phyloP scores from a whole-genome alignment of 306 rosid genomes.

The Biancaea sappan region DNA sequence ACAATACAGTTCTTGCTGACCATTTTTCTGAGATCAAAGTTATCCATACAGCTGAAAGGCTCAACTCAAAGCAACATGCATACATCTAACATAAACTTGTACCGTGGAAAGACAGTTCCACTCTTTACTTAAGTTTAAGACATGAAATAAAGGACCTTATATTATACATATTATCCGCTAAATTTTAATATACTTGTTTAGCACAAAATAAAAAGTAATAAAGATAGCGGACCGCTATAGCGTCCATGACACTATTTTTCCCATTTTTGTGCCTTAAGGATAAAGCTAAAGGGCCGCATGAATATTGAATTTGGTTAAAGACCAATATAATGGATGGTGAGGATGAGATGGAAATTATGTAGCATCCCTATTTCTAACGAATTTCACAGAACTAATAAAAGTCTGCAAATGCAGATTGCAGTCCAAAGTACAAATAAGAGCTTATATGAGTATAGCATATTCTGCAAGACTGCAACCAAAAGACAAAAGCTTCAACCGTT shows the following conservation, averaged over 20 bases:
- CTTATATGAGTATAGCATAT: not conserved
- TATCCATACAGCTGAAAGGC: not conserved
- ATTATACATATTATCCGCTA: not conserved
- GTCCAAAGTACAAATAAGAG: no score
- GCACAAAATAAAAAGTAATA: not conserved
- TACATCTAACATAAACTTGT: not conserved
- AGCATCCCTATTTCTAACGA: not conserved
- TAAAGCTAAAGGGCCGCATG: not conserved
- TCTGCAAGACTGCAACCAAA: no score
- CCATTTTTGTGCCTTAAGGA: not conserved
- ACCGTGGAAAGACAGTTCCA: not conserved
- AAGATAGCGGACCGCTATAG: not conserved
- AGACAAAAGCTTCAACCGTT: no score
- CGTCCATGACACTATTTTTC: not conserved
- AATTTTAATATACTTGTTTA: not conserved
- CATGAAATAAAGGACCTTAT: not conserved
- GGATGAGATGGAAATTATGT: not conserved
- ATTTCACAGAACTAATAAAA: not conserved
- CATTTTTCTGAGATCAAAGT: not conserved
- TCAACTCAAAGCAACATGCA: not conserved
- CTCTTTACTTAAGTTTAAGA: not conserved
- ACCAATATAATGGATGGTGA: no score
- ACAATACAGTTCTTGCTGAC: not conserved
- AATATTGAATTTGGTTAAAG: not conserved
- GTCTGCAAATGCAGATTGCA: not conserved